Evolutionary conservation across 2,329 filamentous ascomycete genomes (phyloP), one percentile per base, ranked within the genome.

Genomic region (Fusarium albidum): DNA sequence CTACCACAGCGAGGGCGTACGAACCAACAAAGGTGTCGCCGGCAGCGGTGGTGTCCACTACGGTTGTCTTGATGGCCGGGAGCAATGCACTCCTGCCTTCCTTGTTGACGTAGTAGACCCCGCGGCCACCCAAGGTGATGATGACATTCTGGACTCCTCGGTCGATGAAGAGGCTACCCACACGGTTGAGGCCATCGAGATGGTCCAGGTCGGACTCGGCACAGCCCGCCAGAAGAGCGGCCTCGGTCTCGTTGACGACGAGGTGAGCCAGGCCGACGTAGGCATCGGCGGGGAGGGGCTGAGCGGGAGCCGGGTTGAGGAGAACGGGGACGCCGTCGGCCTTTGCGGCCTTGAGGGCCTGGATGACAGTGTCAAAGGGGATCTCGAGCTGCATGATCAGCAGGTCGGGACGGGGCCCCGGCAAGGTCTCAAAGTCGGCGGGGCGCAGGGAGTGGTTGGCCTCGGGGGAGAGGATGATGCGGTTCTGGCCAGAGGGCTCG

Each of bases 1-100:
- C 79, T 32, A 91, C 90, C 26, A 89, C 82, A 51, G 86, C 84
- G 21, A 95, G 84, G 3, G 91, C 90, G 71, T 96, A 96, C 17
- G 86, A 89, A 3, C 95, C 94, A 6, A 96, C 91, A 75, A 97
- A 97, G 0, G 94, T 97, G 72, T 98, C 94, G 0, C 94, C 94
- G 6, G 95, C 95, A 2, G 90, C 94, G 8, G 94, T 98, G 1
- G 94, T 98, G 72, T 98, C 94, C 5, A 97, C 85, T 2, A 98
- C 94, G 15, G 72, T 75, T 5, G 91, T 88, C 72, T 89, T 88
- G 57, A 84, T 80, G 0, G 90, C 91, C 3, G 77, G 71, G 5
- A 92, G 73, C 59, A 86, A 67, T 2, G 77, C 80, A 45, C 77
- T 77, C 35, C 64, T 66, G 18, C 71, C 73, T 4, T 57, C 63